Evolutionary conservation across 805 yeast genomes (phyloP).

Genomic region (Candida suzukii): DNA sequence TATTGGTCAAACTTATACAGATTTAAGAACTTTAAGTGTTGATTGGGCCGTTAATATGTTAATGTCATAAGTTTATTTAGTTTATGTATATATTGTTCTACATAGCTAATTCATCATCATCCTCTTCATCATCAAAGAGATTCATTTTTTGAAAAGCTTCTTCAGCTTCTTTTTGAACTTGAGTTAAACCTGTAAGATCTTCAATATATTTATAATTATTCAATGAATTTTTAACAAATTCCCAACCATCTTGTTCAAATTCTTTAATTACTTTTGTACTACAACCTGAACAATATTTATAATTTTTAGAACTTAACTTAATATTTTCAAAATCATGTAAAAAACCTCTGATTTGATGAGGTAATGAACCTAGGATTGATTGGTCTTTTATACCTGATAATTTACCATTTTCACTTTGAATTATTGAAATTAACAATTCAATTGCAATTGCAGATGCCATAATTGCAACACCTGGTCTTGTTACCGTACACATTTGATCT

Average conservation of each 20-base stretch:
- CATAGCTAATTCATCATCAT: constrained; percentile 22
- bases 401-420: constrained; percentile 57
- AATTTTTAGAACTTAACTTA: constrained; percentile 65
- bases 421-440: constrained; percentile 66
- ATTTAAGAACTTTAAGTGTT: constrained; percentile 81
- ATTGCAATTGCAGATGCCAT: constrained; percentile 84
- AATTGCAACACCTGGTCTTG: constrained; percentile 92
- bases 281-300: constrained; percentile 82
- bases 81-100: background rate
- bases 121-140: constrained; percentile 33
- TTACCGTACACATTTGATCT: constrained; percentile 98
- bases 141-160: constrained; percentile 32
- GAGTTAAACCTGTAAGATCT: constrained; percentile 68
- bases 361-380: constrained; percentile 59
- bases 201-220: constrained; percentile 63
- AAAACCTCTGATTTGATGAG: constrained; percentile 91
- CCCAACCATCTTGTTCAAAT: constrained; percentile 62
- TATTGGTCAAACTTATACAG: constrained; percentile 95
- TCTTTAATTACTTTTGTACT: constrained; percentile 49
- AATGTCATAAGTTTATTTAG: constrained; percentile 43
- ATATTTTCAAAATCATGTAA: constrained; percentile 56
- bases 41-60: constrained; percentile 87
- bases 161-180: constrained; percentile 69
- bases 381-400: constrained; percentile 28
- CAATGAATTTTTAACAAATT: constrained; percentile 67